Percentiles rank a stretch among this genome's conserved stretches.
Conservation (phyloP, 1,284 basidiomycete species). For the Leccinum fallax region DNA sequence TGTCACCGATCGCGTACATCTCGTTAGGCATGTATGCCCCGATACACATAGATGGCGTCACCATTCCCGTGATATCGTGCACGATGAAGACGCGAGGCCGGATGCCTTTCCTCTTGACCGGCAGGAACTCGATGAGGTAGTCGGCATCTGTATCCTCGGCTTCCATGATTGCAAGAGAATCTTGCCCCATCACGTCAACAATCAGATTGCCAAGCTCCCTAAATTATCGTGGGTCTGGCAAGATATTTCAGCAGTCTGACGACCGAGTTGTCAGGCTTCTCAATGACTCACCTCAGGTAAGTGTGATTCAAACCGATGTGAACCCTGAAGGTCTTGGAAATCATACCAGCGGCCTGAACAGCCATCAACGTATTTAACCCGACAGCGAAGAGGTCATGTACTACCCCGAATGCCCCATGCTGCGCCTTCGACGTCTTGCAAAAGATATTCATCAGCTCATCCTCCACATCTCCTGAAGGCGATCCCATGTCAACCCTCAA, state of each 20-base stretch:
- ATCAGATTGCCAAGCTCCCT: constrained; percentile 30
- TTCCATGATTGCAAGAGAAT: constrained; percentile 29
- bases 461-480: no score
- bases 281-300: constrained; percentile 28
- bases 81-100: constrained; percentile 31
- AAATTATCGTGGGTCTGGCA: constrained; percentile 23
- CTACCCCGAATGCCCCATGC: no score
- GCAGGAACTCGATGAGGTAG: constrained; percentile 32
- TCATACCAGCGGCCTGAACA: constrained; percentile 23
- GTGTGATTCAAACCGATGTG: constrained; percentile 33
- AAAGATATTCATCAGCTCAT: no score
- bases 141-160: constrained; percentile 31
- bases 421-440: no score
- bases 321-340: constrained; percentile 34
- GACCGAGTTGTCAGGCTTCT: background rate
- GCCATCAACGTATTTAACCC: no score
- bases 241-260: background rate
- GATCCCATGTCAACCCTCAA: no score
- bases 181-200: constrained; percentile 32
- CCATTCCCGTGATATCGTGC: constrained; percentile 36
- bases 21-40: constrained; percentile 36
- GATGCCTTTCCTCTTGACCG: constrained; percentile 34
- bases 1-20: constrained; percentile 37
- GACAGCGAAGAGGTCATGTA: no score
- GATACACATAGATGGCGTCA: constrained; percentile 34